Base-by-base conservation (phyloP, 2,329 filamentous ascomycete genomes). In the Cladosporium sp. region DNA sequence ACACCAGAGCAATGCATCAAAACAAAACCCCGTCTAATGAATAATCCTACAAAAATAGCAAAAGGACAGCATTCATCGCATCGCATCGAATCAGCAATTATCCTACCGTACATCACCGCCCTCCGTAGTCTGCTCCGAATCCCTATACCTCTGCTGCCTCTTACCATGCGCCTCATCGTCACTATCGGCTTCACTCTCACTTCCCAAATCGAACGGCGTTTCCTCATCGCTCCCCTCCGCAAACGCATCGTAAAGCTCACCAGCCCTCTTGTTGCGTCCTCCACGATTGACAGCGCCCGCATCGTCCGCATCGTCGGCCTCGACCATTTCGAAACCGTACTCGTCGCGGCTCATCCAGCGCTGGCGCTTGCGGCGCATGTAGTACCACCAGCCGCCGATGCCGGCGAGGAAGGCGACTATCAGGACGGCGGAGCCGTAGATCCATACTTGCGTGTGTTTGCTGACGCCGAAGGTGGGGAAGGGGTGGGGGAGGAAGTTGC, bases 201-300 rank as follows among this genome's bases (percentile, higher is more conserved):
- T 54, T 2, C 53, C 59, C 38, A 60, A 27, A 5, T 50, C 58
- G 49, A 60, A 60, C 11, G 52, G 41, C 18, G 64, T 70, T 45
- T 59, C 58, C 52, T 86, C 83, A 51, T 93, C 91, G 51, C 92
- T 92, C 46, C 90, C 92, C 13, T 88, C 91, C 0, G 93, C 93
- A 76, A 98, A 98, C 4, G 93, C 93, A 74, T 98, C 93, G 67
- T 98, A 98, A 38, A 98, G 73, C 72, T 97, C 92, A 22, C 92
- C 90, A 2, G 89, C 93, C 16, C 88, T 74, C 57, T 74, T 67
- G 69, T 77, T 59, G 57, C 79, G 76, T 15, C 72, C 74, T 15
- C 32, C 32, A 27, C 22, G 5, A 15, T n/a, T 20, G 3, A 13
- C 30, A 33, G 29, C 41, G 60, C 51, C 63, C 62, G 48, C 59